Evolutionary conservation across 345 rosid genomes (phyloP), one percentile per base, ranked within the genome.

Genomic region (Odontarrhena argentea): DNA sequence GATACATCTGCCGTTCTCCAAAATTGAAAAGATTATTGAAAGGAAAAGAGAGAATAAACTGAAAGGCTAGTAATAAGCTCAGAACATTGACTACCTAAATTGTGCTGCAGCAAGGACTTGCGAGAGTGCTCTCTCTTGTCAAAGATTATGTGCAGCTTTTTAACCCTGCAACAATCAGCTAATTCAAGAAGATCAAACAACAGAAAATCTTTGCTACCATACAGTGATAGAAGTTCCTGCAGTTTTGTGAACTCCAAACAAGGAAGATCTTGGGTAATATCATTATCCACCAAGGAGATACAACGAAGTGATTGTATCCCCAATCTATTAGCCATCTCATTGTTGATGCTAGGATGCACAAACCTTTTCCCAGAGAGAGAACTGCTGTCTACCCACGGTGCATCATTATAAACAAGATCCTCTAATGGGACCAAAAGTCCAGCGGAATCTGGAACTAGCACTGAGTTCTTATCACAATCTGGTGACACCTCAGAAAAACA

Each of bases 141-240:
- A 83, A 89, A 77, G 43, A 87, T 75, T 59, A 92, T 56, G 79
- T 87, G 96, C 54, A 92, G 71, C 75, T 75, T 89, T 73, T 78
- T 87, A 62, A 92, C 93, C 77, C 79, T 83, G 80, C 95, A 89
- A 77, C 96, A 86, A 80, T 92, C 98, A 68, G 96, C 96, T 83
- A 92, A 77, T 84, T 92, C 98, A 73, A 92, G 92, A 70, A 92
- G 85, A 78, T 92, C 98, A 59, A 89, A 92, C 78, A 89, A 73
- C 86, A 92, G 69, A 75, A 89, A 84, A 42, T 89, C 91, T 75
- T 74, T 82, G 84, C 82, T 81, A 60, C 92, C 96, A 76, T 84
- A 86, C 52, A 75, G 41, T 64, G 85, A 80, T 69, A 92, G 76
- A 80, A 89, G 96, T 74, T 89, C 98, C 24, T 70, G 83, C 76